Evolutionary conservation across 2,329 filamentous ascomycete genomes (phyloP), one percentile per base, ranked within the genome.

Genomic region (Exophiala viscosa): DNA sequence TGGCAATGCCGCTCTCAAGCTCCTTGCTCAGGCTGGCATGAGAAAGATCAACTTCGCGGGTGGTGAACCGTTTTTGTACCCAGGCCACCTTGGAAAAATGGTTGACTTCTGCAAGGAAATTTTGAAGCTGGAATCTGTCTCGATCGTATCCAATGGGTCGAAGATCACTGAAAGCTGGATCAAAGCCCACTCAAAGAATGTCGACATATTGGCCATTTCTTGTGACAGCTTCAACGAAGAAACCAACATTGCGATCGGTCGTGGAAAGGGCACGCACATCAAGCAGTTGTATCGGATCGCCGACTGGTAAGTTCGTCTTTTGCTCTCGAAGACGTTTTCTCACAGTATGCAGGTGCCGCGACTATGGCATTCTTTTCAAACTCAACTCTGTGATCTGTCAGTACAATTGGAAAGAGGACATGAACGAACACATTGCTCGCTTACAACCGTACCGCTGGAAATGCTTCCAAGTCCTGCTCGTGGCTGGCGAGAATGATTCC

Each of bases 11-110:
- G 78, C 73, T 7, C 69, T 82, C 3, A 60, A 50, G 2, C 67
- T 79, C 1, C 70, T 82, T 11, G 70, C 70, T 48, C 59, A 72
- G 0, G 77, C 76, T 3, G 78, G 78, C 11, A 81, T 81, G 77
- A 70, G 66, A 45, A 82, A 80, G 60, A 67, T 81, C 62, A 81
- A 81, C 62, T 76, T 81, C 56, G 77, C 78, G 0, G 78, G 78
- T 23, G 77, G 79, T 10, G 78, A 81, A 55, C 77, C 78, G 0
- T 78, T 81, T 57, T 70, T 82, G 7, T 76, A 81, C 57, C 69
- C 70, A 0, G 60, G 64, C 18, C 70, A 72, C 46, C 65, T 80
- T 0, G 69, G 70, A 20, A 64, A 72, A 52, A 65, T 82, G 38
- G 61, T 73, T 28, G 59, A 67, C 18, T 81, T 70, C 62, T 74